These are phyloP conservation scores for Cryptococcus hybrid DNA, from an alignment of 1,284 basidiomycete species.

Conservation along the genomic window DNA sequence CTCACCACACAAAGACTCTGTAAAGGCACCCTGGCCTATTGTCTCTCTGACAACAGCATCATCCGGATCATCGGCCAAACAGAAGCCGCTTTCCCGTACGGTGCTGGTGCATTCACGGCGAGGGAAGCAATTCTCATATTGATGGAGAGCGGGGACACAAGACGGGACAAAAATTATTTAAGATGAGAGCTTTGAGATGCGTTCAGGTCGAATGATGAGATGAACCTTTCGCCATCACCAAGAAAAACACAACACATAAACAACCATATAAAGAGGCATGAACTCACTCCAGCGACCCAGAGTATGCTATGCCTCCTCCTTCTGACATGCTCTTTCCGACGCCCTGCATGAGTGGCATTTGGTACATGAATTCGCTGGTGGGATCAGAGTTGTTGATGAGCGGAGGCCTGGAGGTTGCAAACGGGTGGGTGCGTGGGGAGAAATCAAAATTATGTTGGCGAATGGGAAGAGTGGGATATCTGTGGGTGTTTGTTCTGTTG, in stretches of 20 bases:
- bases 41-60: too few species aligned
- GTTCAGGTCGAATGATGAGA: too few species aligned
- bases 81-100: too few species aligned
- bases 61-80: too few species aligned
- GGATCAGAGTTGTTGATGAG: slow-evolving; percentile 27
- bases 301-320: slow-evolving; percentile 5
- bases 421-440: slow-evolving; percentile 13
- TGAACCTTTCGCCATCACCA: too few species aligned
- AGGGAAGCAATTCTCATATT: not conserved
- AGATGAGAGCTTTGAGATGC: too few species aligned
- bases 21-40: too few species aligned
- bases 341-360: slow-evolving; percentile 11
- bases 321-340: slow-evolving; percentile 1
- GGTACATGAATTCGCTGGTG: slow-evolving; percentile 33
- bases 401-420: slow-evolving; percentile 1
- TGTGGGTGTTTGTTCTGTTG: not conserved
- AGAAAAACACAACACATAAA: too few species aligned
- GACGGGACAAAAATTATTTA: not conserved
- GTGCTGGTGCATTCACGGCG: not conserved
- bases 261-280: not conserved
- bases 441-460: slow-evolving; percentile 1
- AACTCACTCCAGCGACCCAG: slow-evolving; percentile 16
- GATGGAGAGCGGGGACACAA: too few species aligned
- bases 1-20: too few species aligned
- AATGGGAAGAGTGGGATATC: not conserved